Evolutionary conservation across 2,329 filamentous ascomycete species (phyloP).

Genomic region (Cladosporium sp.): DNA sequence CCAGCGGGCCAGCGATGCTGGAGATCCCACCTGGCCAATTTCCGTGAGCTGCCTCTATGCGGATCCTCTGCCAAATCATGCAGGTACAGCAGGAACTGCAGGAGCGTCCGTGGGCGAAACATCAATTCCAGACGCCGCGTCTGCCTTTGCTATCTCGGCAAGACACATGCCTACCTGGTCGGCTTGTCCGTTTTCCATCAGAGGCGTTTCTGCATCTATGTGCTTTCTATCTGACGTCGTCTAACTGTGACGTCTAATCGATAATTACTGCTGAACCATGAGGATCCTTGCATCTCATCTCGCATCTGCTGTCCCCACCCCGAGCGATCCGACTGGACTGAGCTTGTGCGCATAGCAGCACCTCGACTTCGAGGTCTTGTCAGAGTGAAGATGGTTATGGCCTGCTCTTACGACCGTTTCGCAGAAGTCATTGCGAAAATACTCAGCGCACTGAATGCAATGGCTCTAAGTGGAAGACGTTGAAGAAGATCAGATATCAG

Average conservation of each 20-base stretch:
- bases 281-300: neutral
- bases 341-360: neutral
- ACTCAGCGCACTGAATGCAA: neutral
- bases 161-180: conserved; percentile 7
- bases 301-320: neutral
- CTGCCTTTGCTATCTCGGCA: neutral
- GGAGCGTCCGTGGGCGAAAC: conserved; percentile 16
- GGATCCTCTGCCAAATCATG: conserved; percentile 10
- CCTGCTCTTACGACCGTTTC: neutral
- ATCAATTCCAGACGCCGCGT: conserved; percentile 11
- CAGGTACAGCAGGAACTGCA: neutral
- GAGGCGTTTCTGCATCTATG: neutral
- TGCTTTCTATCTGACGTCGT: neutral
- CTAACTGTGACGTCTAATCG: neutral
- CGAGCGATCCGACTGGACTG: neutral
- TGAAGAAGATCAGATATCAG: neutral
- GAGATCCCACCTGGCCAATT: conserved; percentile 16
- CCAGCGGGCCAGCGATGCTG: neutral
- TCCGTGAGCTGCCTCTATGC: neutral
- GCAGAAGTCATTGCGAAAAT: neutral
- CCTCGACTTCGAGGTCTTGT: neutral
- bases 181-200: neutral
- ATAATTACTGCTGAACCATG: neutral
- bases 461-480: neutral
- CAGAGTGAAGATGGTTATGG: neutral